Percentiles rank a stretch among this genome's conserved stretches.
These are phyloP conservation scores for Chlamydomonas reinhardtii DNA, from an alignment of 163 green algal genomes.

Conservation along the genomic window DNA sequence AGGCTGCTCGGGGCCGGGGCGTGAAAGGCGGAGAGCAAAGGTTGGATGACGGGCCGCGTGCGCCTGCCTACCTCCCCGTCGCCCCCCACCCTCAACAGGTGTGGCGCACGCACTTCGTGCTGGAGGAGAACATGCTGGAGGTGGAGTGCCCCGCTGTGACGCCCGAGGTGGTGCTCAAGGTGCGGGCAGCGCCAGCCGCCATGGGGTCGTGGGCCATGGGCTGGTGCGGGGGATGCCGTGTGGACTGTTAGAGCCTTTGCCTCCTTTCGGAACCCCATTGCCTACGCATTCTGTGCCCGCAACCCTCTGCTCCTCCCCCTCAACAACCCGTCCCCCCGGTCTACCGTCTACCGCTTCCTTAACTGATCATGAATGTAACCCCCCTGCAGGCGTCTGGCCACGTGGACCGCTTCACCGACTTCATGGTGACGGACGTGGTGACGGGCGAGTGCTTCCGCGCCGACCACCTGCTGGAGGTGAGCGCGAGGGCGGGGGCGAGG, in stretches of 20 bases:
- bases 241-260: no score
- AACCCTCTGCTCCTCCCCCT: no score
- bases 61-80: no score
- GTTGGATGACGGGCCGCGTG: no score
- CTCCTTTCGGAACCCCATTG: no score
- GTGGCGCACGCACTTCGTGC: conserved; percentile 96
- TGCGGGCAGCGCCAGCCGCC: neutral
- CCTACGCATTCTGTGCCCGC: no score
- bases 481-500: neutral
- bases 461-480: conserved; percentile 95
- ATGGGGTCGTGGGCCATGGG: neutral
- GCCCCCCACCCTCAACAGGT: conserved; percentile 36
- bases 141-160: conserved; percentile 98
- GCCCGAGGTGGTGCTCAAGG: conserved; percentile 94
- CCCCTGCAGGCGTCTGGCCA: conserved; percentile 75
- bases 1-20: no score
- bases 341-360: no score
- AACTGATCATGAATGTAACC: no score
- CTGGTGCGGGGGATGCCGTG: neutral
- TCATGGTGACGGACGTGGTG: conserved; percentile 96
- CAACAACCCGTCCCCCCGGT: no score
- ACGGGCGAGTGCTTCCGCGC: conserved; percentile 94
- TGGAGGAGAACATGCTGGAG: conserved; percentile 99
- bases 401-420: conserved; percentile 98
- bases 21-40: no score